Percentiles rank a stretch among this genome's conserved stretches.
phyloP scores from a whole-genome alignment of 257 asterid genomes.

The Rhazya stricta region DNA sequence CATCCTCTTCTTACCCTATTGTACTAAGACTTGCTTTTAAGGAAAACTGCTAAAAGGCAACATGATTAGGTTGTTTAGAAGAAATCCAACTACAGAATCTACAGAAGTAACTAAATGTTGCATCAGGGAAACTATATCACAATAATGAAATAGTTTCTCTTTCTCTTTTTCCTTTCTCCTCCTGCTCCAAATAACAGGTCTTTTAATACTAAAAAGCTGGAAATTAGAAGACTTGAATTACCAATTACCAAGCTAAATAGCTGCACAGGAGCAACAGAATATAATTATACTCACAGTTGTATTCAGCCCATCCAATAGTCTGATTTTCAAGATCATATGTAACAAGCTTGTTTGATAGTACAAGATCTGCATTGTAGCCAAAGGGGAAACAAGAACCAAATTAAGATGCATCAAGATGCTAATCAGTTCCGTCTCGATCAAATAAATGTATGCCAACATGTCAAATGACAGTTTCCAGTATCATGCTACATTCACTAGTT shows the following conservation, averaged over 20 bases:
- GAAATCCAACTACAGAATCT: neutral
- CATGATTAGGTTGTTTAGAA: neutral
- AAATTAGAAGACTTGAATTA: slow-evolving; percentile 1
- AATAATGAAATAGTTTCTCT: neutral
- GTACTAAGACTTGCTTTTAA: neutral
- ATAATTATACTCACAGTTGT: slow-evolving; percentile 58
- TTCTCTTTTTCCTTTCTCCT: too few relatives aligned
- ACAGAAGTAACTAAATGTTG: neutral
- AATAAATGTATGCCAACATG: neutral
- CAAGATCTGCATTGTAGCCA: slow-evolving; percentile 54
- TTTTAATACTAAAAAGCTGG: neutral
- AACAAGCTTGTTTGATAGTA: slow-evolving; percentile 72
- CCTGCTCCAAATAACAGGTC: neutral
- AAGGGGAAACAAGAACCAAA: slow-evolving; percentile 3
- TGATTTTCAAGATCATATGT: slow-evolving; percentile 71
- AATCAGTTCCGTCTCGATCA: neutral
- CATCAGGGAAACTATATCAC: neutral
- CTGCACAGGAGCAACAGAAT: slow-evolving; percentile 11
- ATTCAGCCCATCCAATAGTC: slow-evolving; percentile 73
- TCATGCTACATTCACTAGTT: neutral
- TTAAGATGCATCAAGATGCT: neutral
- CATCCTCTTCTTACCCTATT: neutral
- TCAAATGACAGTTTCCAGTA: neutral
- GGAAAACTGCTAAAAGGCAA: neutral
- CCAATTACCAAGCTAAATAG: neutral